Base-by-base conservation (phyloP, 306 rosid genomes). In the Adenanthera pavonina region DNA sequence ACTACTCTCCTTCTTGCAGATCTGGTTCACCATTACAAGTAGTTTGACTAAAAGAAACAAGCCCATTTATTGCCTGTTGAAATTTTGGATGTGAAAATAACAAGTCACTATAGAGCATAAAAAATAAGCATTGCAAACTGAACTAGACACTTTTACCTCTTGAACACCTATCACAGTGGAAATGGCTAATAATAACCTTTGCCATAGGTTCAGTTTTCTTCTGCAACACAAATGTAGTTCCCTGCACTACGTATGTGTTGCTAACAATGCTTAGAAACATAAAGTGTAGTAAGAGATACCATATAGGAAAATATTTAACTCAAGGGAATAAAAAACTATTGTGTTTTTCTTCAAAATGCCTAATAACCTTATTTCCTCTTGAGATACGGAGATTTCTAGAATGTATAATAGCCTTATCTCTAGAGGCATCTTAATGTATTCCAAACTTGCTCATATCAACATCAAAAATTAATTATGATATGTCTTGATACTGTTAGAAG, bases 181-280 rank as follows among this genome's bases (percentile, higher is more conserved):
- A 83, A 95, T 85, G 41, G 97, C 88, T 60, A 94, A 80, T 75
- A 95, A 81, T 80, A 95, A 78, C 68, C 82, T 89, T 81, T 95
- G 97, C 87, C 97, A n/a, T 95, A 0, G 91, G 91, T 85, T 84
- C 93, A 30, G 91, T 85, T 82, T 89, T 89, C 97, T 95, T 95
- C 83, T 90, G 99, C 80, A 90, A 85, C 81, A 95, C 98, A 82
- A 95, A 95, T 62, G 97, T 95, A 82, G 99, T 95, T 89, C 99
- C 97, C 98, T 93, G 97, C 97, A 92, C 98, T 90, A 95, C 74
- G 88, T 76, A 87, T 81, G 81, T 77, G 87, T 78, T 88, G 84
- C 87, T 82, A 82, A 80, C 78, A 75, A 82, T 78, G 62, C 84
- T 93, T 78, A 92, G 91, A 81, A 73, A 65, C 44, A 74, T 77